phyloP scores from a whole-genome alignment of 1,139 yeast genomes.

The Candida frijolesensis region DNA sequence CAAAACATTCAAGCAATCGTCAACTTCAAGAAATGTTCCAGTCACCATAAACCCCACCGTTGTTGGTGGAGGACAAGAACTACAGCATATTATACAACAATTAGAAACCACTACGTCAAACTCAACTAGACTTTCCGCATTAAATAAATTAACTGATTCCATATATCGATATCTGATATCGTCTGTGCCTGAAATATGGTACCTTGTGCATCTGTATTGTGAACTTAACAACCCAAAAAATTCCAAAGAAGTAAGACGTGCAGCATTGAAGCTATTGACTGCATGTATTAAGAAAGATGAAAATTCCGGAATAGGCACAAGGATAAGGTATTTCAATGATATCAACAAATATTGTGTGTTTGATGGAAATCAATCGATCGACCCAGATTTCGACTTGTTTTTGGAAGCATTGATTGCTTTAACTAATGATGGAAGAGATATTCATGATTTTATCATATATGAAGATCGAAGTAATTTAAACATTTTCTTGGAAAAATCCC shows the following conservation, averaged over 20 bases:
- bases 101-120: constrained; percentile 40
- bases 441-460: constrained; percentile 58
- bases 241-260: constrained; percentile 41
- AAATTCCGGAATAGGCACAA: constrained; percentile 40
- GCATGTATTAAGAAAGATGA: constrained; percentile 61
- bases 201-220: constrained; percentile 61
- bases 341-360: constrained; percentile 48
- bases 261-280: constrained; percentile 54
- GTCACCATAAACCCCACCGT: constrained; percentile 57
- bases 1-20: constrained; percentile 46
- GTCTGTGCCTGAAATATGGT: constrained; percentile 77
- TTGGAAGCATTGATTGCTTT: constrained; percentile 53
- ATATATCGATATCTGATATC: constrained; percentile 56
- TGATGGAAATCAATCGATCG: constrained; percentile 32
- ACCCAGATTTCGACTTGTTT: constrained; percentile 56
- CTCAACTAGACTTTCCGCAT: constrained; percentile 47
- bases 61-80: constrained; percentile 63
- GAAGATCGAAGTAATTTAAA: constrained; percentile 46
- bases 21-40: constrained; percentile 34
- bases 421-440: constrained; percentile 63
- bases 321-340: constrained; percentile 61
- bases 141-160: constrained; percentile 51
- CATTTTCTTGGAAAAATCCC: constrained; percentile 19
- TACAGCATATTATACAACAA: constrained; percentile 45
- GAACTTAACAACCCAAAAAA: constrained; percentile 34